A percentile compares a stretch with the other conserved stretches of the same genome.
phyloP scores from a whole-genome alignment of 2,329 filamentous ascomycete genomes.

The Diaporthe velutina region DNA sequence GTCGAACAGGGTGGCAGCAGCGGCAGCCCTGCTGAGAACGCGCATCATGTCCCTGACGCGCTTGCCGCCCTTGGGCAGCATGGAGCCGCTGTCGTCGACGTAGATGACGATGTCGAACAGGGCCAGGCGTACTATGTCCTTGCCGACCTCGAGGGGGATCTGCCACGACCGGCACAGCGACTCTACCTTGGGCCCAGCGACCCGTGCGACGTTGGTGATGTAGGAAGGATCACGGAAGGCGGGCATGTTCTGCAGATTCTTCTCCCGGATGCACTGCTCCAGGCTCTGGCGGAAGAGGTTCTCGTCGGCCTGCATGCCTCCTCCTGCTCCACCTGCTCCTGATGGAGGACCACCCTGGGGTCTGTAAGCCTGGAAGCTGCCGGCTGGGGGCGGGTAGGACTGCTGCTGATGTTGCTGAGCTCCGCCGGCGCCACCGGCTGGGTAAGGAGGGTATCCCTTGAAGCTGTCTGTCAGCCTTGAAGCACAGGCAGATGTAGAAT shows the following conservation, averaged over 20 bases:
- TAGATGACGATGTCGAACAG: slow-evolving; percentile 22
- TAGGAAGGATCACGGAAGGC: slow-evolving; percentile 13
- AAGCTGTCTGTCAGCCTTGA: background rate
- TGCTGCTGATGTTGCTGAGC: slow-evolving; percentile 4
- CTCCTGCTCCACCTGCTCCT: background rate
- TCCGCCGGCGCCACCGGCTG: background rate
- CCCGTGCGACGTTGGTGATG: slow-evolving; percentile 10
- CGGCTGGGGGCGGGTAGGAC: background rate
- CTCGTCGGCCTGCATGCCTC: slow-evolving; percentile 1
- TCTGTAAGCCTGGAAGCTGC: slow-evolving; percentile 11
- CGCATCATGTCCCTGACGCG: slow-evolving; percentile 18
- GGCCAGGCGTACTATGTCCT: slow-evolving; percentile 13
- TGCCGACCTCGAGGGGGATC: slow-evolving; percentile 18
- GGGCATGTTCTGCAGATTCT: slow-evolving; percentile 22
- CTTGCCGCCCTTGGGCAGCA: slow-evolving; percentile 18
- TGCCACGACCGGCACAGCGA: slow-evolving; percentile 18
- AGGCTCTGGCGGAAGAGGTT: slow-evolving; percentile 15
- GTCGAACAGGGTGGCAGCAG: slow-evolving; percentile 1
- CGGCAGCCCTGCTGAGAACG: background rate
- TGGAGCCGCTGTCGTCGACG: slow-evolving; percentile 20
- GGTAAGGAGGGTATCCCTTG: slow-evolving; percentile 7
- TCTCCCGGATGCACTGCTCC: slow-evolving; percentile 22
- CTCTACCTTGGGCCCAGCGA: slow-evolving; percentile 8
- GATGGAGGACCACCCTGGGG: background rate
- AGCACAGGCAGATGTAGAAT: background rate